These are phyloP conservation scores for Yarrowia sp. DNA, from an alignment of 805 yeast species.

Conservation along the genomic window DNA sequence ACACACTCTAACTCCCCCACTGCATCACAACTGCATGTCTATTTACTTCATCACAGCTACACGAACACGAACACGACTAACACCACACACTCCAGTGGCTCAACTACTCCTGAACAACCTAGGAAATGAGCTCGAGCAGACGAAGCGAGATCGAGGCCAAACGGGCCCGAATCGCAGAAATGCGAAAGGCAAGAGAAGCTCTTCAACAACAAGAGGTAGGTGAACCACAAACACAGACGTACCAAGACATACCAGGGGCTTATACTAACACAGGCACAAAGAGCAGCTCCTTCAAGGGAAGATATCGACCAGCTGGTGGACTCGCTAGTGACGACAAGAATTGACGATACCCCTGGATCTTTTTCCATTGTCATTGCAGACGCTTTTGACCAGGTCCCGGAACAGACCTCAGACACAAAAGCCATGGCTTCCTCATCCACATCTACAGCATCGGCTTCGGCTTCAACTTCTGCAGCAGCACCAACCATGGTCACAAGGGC, in stretches of 20 bases:
- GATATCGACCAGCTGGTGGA: constrained; percentile 48
- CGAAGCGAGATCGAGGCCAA: constrained; percentile 61
- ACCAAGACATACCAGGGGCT: neutral
- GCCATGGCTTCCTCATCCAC: neutral
- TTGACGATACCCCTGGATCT: constrained; percentile 14
- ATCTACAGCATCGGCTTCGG: neutral
- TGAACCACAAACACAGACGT: neutral
- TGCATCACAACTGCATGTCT: too few species aligned
- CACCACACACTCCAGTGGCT: neutral
- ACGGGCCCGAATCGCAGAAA: constrained; percentile 58
- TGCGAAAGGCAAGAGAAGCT: constrained; percentile 56
- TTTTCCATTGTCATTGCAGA: constrained; percentile 23
- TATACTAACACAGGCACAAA: constrained; percentile 16
- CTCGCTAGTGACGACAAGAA: constrained; percentile 40
- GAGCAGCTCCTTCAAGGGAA: constrained; percentile 19
- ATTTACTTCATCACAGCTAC: neutral
- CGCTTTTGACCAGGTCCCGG: constrained; percentile 26
- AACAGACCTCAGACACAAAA: neutral
- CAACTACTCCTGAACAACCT: neutral
- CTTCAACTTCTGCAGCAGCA: neutral
- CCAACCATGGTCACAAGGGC: neutral
- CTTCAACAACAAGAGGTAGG: constrained; percentile 35
- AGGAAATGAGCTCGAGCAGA: constrained; percentile 45
- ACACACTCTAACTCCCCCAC: too few species aligned
- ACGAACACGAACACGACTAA: constrained; percentile 5